Evolutionary conservation across 202 grass and related monocot genomes (phyloP), one percentile per base, ranked within the genome.

Genomic region (Tripidium arundinaceum): DNA sequence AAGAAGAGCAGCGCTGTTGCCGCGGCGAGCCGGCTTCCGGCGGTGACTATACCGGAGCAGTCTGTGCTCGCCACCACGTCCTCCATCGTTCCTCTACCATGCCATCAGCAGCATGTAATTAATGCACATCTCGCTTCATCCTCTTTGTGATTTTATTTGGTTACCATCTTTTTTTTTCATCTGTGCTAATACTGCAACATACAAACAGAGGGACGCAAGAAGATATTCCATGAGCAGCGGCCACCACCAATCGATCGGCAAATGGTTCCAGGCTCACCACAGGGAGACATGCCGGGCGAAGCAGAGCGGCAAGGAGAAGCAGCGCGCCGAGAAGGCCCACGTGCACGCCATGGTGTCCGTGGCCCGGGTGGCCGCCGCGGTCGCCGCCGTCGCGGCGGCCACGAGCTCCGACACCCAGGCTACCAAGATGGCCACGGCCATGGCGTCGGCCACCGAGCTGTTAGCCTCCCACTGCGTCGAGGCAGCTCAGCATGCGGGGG

Each of bases 361-460:
- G 34, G 91, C 91, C 24, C 82, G 80, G 12, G 89, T 97, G 9
- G 89, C 94, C 2, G 91, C 91, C 3, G 94, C 91, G 19, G 87
- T 97, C 9, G 89, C 94, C 11, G 80, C 91, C n/a, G 85, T 93
- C 15, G 83, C 88, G 0, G 88, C 90, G 5, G 82, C 81, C 61
- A 70, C 88, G 61, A 91, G 82, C 65, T 75, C 50, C 3, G n/a
- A 24, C 36, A 86, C 86, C 28, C 79, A 84, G 50, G 49, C 68
- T 40, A 70, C 86, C 62, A 95, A 91, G 81, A 93, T 98, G 90
- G 86, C 81, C 5, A 75, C 84, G 8, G 86, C 90, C 63, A 90
- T 98, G 92, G 86, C 86, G 28, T 94, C 92, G 2, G 96, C 96
- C 12, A 90, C 96, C 0, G 90, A 98, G 84, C 77, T 98, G 46